Conservation (phyloP, 176 grass and related monocot species). For the Aechmea fasciata region DNA sequence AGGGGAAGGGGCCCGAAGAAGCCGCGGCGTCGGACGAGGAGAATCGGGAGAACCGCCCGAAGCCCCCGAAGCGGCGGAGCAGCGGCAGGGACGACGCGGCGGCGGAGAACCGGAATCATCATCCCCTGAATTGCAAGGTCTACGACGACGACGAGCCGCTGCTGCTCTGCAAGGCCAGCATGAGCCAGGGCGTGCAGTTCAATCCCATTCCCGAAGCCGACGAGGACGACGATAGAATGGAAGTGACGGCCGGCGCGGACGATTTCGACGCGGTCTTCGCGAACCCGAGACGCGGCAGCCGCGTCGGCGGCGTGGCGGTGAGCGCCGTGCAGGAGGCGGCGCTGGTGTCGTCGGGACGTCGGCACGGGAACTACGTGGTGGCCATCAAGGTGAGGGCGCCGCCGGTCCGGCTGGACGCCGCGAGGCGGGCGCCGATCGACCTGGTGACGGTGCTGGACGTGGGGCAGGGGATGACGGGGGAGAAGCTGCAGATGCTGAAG, state of each 20-base stretch:
- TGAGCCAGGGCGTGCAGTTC: slow-evolving; percentile 33
- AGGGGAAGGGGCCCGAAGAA: not conserved
- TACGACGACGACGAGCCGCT: slow-evolving; percentile 92
- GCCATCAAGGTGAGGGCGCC: slow-evolving; percentile 77
- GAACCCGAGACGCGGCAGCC: not conserved
- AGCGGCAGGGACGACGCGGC: not conserved
- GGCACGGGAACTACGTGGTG: slow-evolving; percentile 75
- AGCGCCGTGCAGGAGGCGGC: slow-evolving; percentile 48
- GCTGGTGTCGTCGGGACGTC: slow-evolving; percentile 42
- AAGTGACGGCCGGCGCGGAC: slow-evolving; percentile 4
- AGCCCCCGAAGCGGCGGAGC: not conserved
- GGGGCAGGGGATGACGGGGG: slow-evolving; percentile 70
- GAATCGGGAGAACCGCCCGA: not conserved
- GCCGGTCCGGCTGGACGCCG: slow-evolving; percentile 15
- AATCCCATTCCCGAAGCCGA: slow-evolving; percentile 84
- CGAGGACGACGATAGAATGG: slow-evolving; percentile 28
- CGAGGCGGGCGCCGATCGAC: slow-evolving; percentile 51
- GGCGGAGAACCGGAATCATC: slow-evolving; percentile 14
- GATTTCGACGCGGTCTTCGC: slow-evolving; percentile 42
- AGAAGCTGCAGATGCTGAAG: slow-evolving; percentile 90
- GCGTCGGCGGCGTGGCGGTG: slow-evolving; percentile 25
- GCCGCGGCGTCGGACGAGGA: not conserved
- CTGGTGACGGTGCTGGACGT: slow-evolving; percentile 89
- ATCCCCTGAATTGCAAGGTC: slow-evolving; percentile 39
- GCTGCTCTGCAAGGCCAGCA: slow-evolving; percentile 14